These are phyloP conservation scores for Cynara cardunculus DNA, from an alignment of 129 eudicot genomes.

Conservation along the genomic window DNA sequence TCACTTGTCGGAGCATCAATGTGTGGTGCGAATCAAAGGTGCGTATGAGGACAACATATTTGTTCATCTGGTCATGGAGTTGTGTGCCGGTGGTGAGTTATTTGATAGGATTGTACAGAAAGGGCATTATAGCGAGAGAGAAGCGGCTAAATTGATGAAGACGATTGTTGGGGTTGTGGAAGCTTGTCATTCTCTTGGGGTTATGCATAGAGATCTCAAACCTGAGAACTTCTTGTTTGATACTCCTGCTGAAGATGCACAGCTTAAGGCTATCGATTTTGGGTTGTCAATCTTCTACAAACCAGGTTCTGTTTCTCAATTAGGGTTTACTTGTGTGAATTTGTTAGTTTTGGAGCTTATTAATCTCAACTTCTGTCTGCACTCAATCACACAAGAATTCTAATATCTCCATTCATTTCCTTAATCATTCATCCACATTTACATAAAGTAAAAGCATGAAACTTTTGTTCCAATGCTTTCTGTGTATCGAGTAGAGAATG, in stretches of 20 bases:
- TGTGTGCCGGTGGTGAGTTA: constrained; percentile 63
- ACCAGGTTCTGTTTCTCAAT: constrained; percentile 39
- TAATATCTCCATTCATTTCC: no score
- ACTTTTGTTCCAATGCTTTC: background rate
- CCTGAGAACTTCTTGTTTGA: constrained; percentile 61
- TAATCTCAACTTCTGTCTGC: background rate
- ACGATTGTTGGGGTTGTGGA: constrained; percentile 55
- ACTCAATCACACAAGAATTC: background rate
- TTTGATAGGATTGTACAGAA: constrained; percentile 61
- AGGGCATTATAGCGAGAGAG: constrained; percentile 59
- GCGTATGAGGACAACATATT: constrained; percentile 56
- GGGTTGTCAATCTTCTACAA: constrained; percentile 63
- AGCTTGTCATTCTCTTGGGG: constrained; percentile 69
- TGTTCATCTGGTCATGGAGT: constrained; percentile 63
- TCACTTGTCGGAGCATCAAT: constrained; percentile 57
- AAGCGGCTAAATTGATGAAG: constrained; percentile 51
- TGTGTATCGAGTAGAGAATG: background rate
- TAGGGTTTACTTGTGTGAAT: background rate
- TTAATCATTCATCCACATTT: background rate
- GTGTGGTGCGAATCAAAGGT: constrained; percentile 58
- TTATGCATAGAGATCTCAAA: constrained; percentile 70
- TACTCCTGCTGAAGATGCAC: constrained; percentile 46
- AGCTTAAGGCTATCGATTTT: constrained; percentile 63
- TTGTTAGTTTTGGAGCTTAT: background rate
- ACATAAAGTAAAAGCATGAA: background rate